Conservation (phyloP, 2,329 filamentous ascomycete genomes). For the Fusarium sp. region DNA sequence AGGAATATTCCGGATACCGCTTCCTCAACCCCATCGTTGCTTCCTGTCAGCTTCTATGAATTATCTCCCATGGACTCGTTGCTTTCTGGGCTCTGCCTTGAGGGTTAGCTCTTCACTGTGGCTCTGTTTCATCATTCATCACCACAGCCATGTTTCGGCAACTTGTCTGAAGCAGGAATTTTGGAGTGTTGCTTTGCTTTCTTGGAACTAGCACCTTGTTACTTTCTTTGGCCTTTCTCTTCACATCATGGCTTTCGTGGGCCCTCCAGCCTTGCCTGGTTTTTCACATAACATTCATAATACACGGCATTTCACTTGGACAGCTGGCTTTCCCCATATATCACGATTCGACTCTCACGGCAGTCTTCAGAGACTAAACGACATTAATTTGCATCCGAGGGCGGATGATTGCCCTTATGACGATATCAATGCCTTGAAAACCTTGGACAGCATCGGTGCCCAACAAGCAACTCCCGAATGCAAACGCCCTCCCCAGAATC, state of each 20-base stretch:
- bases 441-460: conserved; percentile 55
- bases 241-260: conserved; percentile 53
- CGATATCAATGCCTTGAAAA: conserved; percentile 53
- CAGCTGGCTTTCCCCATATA: conserved; percentile 32
- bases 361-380: conserved; percentile 44
- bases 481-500: conserved; percentile 1
- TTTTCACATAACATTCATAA: conserved; percentile 56
- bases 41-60: conserved; percentile 16
- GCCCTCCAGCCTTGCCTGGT: conserved; percentile 51
- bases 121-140: conserved; percentile 51
- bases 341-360: conserved; percentile 9
- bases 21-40: not conserved
- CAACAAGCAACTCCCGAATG: conserved; percentile 14
- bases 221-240: conserved; percentile 48
- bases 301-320: conserved; percentile 57
- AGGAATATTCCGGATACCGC: conserved; percentile 9
- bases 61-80: conserved; percentile 1
- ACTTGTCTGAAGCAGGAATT: conserved; percentile 39
- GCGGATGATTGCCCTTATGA: conserved; percentile 46
- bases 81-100: not conserved
- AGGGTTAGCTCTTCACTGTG: conserved; percentile 3
- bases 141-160: conserved; percentile 56
- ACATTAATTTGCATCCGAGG: conserved; percentile 51
- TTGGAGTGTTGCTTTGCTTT: conserved; percentile 57
- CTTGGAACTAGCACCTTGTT: conserved; percentile 57